Conservation (phyloP, 371 early-diverging fungal species). For the Mucor saturninus region DNA sequence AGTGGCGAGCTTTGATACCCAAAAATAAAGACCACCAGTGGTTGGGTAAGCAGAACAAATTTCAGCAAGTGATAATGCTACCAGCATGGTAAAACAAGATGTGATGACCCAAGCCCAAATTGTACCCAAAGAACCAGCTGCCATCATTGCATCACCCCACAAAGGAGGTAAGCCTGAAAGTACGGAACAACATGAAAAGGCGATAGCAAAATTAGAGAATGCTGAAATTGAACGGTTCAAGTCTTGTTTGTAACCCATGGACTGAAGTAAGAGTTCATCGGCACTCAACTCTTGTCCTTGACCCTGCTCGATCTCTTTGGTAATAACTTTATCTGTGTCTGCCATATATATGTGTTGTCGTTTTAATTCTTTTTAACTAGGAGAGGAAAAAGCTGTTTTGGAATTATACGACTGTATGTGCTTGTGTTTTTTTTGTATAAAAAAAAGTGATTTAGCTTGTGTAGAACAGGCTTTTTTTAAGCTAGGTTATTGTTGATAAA, state of each 20-base stretch:
- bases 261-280: conserved; percentile 30
- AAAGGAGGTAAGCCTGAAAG: conserved; percentile 59
- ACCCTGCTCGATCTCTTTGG: conserved; percentile 23
- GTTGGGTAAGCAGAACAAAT: conserved; percentile 79
- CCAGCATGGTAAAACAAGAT: conserved; percentile 58
- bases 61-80: conserved; percentile 74
- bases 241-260: conserved; percentile 42
- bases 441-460: not conserved
- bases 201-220: conserved; percentile 61
- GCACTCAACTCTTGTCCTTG: conserved; percentile 15
- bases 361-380: not conserved
- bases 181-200: conserved; percentile 59
- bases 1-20: conserved; percentile 61
- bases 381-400: conserved; percentile 5
- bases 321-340: conserved; percentile 18
- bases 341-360: conserved; percentile 1
- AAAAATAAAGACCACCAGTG: conserved; percentile 74
- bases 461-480: not conserved
- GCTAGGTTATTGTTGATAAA: not conserved
- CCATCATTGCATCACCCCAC: conserved; percentile 62
- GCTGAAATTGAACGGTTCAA: conserved; percentile 61
- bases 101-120: conserved; percentile 78
- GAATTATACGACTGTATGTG: not conserved
- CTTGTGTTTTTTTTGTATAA: too few species aligned
- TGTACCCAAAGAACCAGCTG: conserved; percentile 68